Evolutionary conservation across 2,329 filamentous ascomycete species (phyloP).

Genomic region (Aureobasidium sp.): DNA sequence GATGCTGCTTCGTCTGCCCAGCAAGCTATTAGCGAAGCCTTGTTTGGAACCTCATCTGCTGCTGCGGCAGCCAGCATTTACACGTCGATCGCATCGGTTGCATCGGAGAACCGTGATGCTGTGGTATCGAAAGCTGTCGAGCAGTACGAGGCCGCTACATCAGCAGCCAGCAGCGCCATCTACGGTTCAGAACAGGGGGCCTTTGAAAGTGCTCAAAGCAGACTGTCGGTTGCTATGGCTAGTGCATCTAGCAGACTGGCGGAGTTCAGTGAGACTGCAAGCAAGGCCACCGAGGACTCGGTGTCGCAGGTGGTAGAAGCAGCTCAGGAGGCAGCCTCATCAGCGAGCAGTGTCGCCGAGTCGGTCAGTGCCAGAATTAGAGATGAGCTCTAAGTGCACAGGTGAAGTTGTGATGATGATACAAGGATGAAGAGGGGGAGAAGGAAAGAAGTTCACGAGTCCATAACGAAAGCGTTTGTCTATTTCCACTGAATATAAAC

Average conservation of each 20-base stretch:
- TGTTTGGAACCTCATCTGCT: conserved; percentile 50
- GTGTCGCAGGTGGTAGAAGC: conserved; percentile 31
- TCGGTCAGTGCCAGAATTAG: conserved; percentile 36
- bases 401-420: neutral
- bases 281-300: conserved; percentile 25
- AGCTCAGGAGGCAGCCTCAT: conserved; percentile 42
- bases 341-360: conserved; percentile 34
- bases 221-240: conserved; percentile 36
- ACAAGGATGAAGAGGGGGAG: neutral
- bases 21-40: conserved; percentile 47
- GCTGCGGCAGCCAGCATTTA: conserved; percentile 39
- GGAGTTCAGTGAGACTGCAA: conserved; percentile 31
- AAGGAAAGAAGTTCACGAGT: neutral
- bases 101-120: conserved; percentile 34
- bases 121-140: conserved; percentile 22
- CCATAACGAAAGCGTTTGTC: conserved; percentile 6
- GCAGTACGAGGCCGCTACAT: conserved; percentile 43
- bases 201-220: conserved; percentile 38
- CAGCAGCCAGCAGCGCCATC: conserved; percentile 37
- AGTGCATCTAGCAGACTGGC: conserved; percentile 38
- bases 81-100: conserved; percentile 39
- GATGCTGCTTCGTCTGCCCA: conserved; percentile 50
- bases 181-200: conserved; percentile 48
- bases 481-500: conserved; percentile 8
- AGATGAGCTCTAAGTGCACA: conserved; percentile 17